Evolutionary conservation across 2,329 filamentous ascomycete genomes (phyloP).

Genomic region (Xylariaceae sp.): DNA sequence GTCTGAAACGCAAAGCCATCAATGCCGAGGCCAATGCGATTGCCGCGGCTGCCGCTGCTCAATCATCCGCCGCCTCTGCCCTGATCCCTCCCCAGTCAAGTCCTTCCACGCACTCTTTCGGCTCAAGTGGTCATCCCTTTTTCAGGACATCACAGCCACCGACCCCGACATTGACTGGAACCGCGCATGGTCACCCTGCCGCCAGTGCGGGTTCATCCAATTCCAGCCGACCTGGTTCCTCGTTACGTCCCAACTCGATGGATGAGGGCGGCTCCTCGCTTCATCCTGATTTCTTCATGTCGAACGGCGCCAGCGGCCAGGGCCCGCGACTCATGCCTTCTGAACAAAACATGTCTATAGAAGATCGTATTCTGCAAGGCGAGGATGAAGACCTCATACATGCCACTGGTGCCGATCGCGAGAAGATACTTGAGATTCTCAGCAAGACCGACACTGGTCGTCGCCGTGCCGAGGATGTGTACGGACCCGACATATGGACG

Average conservation of each 20-base stretch:
- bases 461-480: conserved; percentile 48
- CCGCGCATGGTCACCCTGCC: conserved; percentile 32
- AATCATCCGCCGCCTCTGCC: conserved; percentile 10
- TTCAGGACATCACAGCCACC: conserved; percentile 35
- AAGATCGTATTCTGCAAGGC: conserved; percentile 48
- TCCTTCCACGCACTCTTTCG: conserved; percentile 32
- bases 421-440: conserved; percentile 51
- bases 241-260: conserved; percentile 35
- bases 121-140: conserved; percentile 30
- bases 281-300: conserved; percentile 42
- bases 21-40: conserved; percentile 51
- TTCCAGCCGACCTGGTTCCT: conserved; percentile 31
- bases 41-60: conserved; percentile 20
- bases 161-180: conserved; percentile 33
- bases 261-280: conserved; percentile 34
- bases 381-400: conserved; percentile 44
- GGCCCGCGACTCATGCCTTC: conserved; percentile 41
- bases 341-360: conserved; percentile 40
- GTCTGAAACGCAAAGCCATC: conserved; percentile 66
- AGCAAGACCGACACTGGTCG: conserved; percentile 47
- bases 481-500: conserved; percentile 47
- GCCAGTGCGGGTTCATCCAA: conserved; percentile 33
- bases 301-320: conserved; percentile 30
- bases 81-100: conserved; percentile 30
- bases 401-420: conserved; percentile 43